A percentile compares a stretch with the other conserved stretches of the same genome.
Conservation (phyloP, 345 rosid genomes). For the Salix dunnii region DNA sequence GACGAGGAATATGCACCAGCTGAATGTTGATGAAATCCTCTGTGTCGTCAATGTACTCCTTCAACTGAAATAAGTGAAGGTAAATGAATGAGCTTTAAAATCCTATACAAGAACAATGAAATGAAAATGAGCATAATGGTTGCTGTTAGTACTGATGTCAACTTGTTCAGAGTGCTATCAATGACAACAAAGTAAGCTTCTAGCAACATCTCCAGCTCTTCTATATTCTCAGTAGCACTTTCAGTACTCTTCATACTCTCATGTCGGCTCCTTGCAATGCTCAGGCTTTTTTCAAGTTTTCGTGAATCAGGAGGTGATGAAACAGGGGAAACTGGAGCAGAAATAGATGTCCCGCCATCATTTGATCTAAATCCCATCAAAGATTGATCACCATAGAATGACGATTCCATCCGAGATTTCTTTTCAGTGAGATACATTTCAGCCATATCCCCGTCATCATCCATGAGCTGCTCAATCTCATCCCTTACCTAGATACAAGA, state of each 20-base stretch:
- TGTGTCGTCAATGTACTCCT: slow-evolving; percentile 95
- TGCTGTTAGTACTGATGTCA: slow-evolving; percentile 71
- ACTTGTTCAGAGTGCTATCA: slow-evolving; percentile 89
- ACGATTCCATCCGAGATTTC: slow-evolving; percentile 78
- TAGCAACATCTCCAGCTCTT: slow-evolving; percentile 96
- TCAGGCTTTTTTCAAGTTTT: slow-evolving; percentile 80
- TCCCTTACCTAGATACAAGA: slow-evolving; percentile 68
- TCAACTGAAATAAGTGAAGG: slow-evolving; percentile 53
- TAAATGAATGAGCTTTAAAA: background rate
- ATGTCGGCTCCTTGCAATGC: slow-evolving; percentile 88
- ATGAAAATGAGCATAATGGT: background rate
- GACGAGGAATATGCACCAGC: slow-evolving; percentile 31
- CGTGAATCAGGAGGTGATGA: slow-evolving; percentile 79
- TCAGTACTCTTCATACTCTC: slow-evolving; percentile 87
- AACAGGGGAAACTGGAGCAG: slow-evolving; percentile 95
- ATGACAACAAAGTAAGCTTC: slow-evolving; percentile 98
- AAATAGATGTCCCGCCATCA: slow-evolving; percentile 64
- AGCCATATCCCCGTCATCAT: slow-evolving; percentile 99
- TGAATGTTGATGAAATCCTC: slow-evolving; percentile 98
- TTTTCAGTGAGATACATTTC: slow-evolving; percentile 98
- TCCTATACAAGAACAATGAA: background rate
- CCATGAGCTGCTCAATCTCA: slow-evolving; percentile 99
- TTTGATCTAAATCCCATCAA: slow-evolving; percentile 62
- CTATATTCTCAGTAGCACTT: slow-evolving; percentile 67
- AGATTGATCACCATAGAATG: slow-evolving; percentile 77